These are phyloP conservation scores for Diaporthe helianthi DNA, from an alignment of 2,329 filamentous ascomycete species.

Conservation along the genomic window DNA sequence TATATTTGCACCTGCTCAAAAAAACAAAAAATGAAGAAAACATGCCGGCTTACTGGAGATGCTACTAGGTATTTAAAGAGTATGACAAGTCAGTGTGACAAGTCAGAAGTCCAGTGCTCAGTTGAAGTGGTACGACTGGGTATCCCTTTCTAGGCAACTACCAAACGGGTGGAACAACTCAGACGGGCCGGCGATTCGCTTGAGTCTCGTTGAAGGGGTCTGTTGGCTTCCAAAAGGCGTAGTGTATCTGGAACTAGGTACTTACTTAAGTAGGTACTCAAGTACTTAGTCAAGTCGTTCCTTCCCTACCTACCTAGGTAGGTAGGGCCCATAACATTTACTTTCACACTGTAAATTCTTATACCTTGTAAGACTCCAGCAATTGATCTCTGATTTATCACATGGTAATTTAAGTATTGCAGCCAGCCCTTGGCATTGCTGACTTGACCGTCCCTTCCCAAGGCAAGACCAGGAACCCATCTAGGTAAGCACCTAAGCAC, in stretches of 20 bases:
- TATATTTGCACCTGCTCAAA: not conserved
- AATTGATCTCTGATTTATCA: too few relatives aligned
- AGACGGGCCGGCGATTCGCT: not conserved
- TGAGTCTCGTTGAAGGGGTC: not conserved
- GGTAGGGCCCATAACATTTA: too few relatives aligned
- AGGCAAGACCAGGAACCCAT: not conserved
- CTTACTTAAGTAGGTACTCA: too few relatives aligned
- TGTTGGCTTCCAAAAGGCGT: not conserved
- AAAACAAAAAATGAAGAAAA: not conserved
- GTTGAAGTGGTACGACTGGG: not conserved
- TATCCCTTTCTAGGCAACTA: not conserved
- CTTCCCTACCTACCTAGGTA: too few relatives aligned
- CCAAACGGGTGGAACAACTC: not conserved
- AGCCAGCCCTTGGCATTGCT: not conserved
- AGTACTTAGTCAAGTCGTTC: not conserved
- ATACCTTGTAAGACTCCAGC: not conserved
- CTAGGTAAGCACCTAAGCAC: too few relatives aligned
- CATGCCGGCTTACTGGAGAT: not conserved
- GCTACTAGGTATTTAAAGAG: not conserved
- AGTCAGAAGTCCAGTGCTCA: not conserved
- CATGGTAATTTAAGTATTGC: not conserved
- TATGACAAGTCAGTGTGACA: not conserved
- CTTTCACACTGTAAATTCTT: not conserved
- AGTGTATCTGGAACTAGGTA: too few relatives aligned
- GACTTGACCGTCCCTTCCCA: too few relatives aligned